phyloP scores from a whole-genome alignment of 2,329 filamentous ascomycete genomes.

The Botrytis squamosa region DNA sequence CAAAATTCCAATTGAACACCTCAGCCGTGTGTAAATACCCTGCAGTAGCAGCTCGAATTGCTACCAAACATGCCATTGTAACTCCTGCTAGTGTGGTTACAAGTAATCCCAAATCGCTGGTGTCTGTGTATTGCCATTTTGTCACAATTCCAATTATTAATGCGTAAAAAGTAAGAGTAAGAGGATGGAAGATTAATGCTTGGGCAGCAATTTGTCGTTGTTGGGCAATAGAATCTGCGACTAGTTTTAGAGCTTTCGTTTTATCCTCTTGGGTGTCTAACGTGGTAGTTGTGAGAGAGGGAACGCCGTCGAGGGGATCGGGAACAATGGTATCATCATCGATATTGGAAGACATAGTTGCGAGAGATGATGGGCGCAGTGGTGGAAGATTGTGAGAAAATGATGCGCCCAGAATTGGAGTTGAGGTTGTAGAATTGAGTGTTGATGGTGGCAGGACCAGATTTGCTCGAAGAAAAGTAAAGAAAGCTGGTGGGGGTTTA shows the following conservation, averaged over 20 bases:
- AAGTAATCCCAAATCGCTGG: constrained; percentile 53
- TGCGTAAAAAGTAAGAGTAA: constrained; percentile 51
- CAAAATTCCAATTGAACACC: constrained; percentile 35
- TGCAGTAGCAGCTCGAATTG: constrained; percentile 58
- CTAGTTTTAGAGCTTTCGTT: constrained; percentile 65
- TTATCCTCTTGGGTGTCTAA: constrained; percentile 58
- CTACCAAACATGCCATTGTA: constrained; percentile 61
- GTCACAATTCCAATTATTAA: constrained; percentile 47
- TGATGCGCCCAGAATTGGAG: constrained; percentile 60
- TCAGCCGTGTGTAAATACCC: constrained; percentile 50
- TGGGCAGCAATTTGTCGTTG: constrained; percentile 60
- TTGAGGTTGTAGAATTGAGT: constrained; percentile 57
- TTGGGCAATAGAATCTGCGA: constrained; percentile 80
- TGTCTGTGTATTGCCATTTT: constrained; percentile 42
- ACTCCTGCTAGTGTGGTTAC: constrained; percentile 59
- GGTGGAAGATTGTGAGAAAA: constrained; percentile 43
- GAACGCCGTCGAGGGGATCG: constrained; percentile 50
- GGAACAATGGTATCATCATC: constrained; percentile 38
- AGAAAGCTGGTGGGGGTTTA: constrained; percentile 62
- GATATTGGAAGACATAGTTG: constrained; percentile 40
- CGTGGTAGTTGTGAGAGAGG: constrained; percentile 62
- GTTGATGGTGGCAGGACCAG: constrained; percentile 61
- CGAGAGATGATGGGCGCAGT: constrained; percentile 42
- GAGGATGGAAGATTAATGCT: constrained; percentile 48
- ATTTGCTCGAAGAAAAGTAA: constrained; percentile 78